Percentiles rank a stretch among this genome's conserved stretches.
Conservation (phyloP, 2,329 filamentous ascomycete genomes). For the Verticillium zaregamsianum region DNA sequence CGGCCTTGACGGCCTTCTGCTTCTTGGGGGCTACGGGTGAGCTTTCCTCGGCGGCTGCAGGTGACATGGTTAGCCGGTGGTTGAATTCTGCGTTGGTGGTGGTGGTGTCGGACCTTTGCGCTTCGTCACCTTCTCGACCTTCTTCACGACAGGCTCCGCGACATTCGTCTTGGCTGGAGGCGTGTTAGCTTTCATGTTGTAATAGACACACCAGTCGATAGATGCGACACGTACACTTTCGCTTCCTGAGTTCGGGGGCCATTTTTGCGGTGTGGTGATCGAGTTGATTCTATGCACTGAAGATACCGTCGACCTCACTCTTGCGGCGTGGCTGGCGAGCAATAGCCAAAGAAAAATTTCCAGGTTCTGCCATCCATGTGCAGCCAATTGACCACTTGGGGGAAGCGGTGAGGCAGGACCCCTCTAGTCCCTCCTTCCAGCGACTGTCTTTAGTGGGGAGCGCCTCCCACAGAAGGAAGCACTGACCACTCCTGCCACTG, state of each 20-base stretch:
- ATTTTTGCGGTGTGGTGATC: constrained; percentile 23
- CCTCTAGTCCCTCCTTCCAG: constrained; percentile 4
- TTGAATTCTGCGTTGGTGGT: neutral
- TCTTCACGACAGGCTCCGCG: constrained; percentile 25
- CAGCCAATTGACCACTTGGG: neutral
- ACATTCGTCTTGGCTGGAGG: constrained; percentile 22
- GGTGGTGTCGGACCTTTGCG: constrained; percentile 27
- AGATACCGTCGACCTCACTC: neutral
- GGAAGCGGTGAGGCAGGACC: constrained; percentile 8
- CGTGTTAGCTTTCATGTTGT: neutral
- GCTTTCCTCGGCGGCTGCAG: constrained; percentile 37
- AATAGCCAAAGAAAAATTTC: constrained; percentile 12
- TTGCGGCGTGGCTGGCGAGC: neutral
- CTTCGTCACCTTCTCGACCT: constrained; percentile 20
- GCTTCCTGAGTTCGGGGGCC: constrained; percentile 40
- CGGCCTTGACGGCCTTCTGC: constrained; percentile 36
- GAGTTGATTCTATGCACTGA: neutral
- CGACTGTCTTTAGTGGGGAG: neutral
- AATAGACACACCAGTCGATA: neutral
- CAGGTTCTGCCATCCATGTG: constrained; percentile 11
- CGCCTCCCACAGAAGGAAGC: neutral
- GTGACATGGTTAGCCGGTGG: constrained; percentile 17
- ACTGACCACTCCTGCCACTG: neutral
- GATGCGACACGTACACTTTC: constrained; percentile 19
- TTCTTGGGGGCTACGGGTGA: constrained; percentile 41